Evolutionary conservation across 352 stramenopile species (phyloP), one percentile per base, ranked within the genome.

Genomic region (Phytopythium kandeliae): DNA sequence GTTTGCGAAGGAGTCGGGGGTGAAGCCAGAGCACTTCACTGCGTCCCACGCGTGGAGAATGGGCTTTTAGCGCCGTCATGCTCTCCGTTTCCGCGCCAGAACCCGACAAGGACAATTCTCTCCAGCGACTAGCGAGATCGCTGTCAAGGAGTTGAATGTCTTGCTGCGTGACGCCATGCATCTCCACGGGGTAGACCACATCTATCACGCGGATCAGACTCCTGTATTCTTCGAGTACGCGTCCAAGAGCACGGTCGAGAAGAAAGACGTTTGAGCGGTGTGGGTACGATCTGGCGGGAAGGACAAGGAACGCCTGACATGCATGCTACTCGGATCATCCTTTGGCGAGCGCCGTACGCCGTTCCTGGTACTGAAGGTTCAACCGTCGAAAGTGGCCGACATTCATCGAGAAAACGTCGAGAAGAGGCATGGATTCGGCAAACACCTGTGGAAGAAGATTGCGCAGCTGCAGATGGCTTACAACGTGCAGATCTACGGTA

Each of bases 151-250:
- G 36, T 25, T 31, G 28, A 31, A 4, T 31, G 9, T 10, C 4
- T 9, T 13, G 7, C 36, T 41, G 17, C 16, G 36, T 2, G 7
- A 25, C 17, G 8, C 2, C 17, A 41, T 41, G 36, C 36, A 41
- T n/a, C 17, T 25, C 3, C n/a, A 21, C 10, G 36, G 8, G 17
- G 36, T 41, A 7, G 36, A 41, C 16, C 17, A 13, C 11, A n/a
- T 12, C 16, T 41, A 21, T n/a, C 22, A 25, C n/a, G 36, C n/a
- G 2, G 36, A 41, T n/a, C 36, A 41, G 36, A 41, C 36, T 1
- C 36, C 36, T 2, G n/a, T 41, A 4, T 24, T 57, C 22, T 72
- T 67, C 19, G 52, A 72, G 52, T 63, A 72, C 33, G 28, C 70
- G 8, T 53, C 53, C 1, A 54, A 56, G 7, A 52, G 41, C 3